Evolutionary conservation across 1,139 yeast species (phyloP), one percentile per base, ranked within the genome.

Genomic region (Blastobotrys elegans): DNA sequence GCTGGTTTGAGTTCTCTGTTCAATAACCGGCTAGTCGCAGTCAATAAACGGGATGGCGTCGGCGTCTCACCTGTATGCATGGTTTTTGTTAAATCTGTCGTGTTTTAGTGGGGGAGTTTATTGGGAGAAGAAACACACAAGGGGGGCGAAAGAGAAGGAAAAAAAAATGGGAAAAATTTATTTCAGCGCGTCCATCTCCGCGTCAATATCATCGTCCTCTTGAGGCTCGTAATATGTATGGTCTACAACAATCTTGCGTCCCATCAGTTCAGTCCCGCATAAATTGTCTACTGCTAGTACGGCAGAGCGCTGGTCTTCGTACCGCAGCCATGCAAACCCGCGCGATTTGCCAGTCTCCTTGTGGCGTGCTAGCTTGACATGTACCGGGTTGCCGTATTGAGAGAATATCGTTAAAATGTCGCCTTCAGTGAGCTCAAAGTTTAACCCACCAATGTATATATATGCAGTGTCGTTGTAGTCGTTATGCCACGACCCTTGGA

Each of bases 361-460:
- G 60, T 87, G 92, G 50, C 89, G 74, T n/a, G 79, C 74, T 49
- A 92, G 68, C 49, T 84, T 80, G 35, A 90, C 64, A 60, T 85
- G 89, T 0, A 86, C 83, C 0, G 97, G 96, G 24, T 82, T 75
- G 1, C 98, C 98, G 64, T 76, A 92, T 62, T 92, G 97, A 3
- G 96, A 84, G 62, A 92, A 92, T 34, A 90, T 78, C 0, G 80
- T 75, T 10, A 89, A 61, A 1, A 92, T 65, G 60, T 92, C 97
- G 37, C 81, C 80, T 58, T 86, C 95, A 8, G 79, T 78, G 36
- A 89, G 63, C 40, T 76, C 77, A 17, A 59, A 67, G 11, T 89
- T 83, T 18, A 92, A 65, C n/a, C 84, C 80, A 0, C 96, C 95
- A 27, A 90, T 79, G 59, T 67, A 77, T 2, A 82, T 66, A 54